Percentiles rank a stretch among this genome's conserved stretches.
Evolutionary conservation across 1,284 basidiomycete genomes (phyloP).

Genomic region (Chondrostereum purpureum): DNA sequence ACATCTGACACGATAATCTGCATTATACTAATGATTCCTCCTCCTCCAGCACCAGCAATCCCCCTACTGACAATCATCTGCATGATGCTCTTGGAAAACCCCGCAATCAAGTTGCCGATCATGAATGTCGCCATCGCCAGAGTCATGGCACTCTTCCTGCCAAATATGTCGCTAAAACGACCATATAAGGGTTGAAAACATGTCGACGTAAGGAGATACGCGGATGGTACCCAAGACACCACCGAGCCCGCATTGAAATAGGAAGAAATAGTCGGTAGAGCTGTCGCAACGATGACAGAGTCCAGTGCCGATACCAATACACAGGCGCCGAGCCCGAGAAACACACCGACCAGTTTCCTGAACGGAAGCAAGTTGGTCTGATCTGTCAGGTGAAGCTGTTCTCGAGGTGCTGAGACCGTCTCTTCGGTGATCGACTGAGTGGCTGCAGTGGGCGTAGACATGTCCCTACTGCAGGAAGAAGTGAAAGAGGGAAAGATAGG

Average conservation of each 20-base stretch:
- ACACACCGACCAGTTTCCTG: slow-evolving; percentile 39
- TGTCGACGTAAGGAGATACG: slow-evolving; percentile 59
- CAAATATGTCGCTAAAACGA: slow-evolving; percentile 71
- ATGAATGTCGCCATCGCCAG: slow-evolving; percentile 58
- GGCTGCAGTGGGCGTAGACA: no score
- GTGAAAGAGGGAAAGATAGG: no score
- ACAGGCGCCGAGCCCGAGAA: slow-evolving; percentile 54
- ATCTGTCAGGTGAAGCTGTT: slow-evolving; percentile 2
- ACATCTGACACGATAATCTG: slow-evolving; percentile 65
- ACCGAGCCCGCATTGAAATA: slow-evolving; percentile 63
- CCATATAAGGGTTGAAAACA: slow-evolving; percentile 64
- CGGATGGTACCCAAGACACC: slow-evolving; percentile 65
- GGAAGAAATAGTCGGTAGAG: slow-evolving; percentile 62
- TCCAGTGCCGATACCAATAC: slow-evolving; percentile 52
- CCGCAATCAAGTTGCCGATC: slow-evolving; percentile 52
- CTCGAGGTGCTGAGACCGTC: no score
- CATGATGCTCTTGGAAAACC: slow-evolving; percentile 56
- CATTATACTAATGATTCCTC: slow-evolving; percentile 58
- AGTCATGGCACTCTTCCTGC: slow-evolving; percentile 55
- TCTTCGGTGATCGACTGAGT: no score
- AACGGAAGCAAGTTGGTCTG: slow-evolving; percentile 3
- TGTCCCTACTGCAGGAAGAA: no score
- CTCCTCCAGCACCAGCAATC: slow-evolving; percentile 62
- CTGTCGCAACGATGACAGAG: slow-evolving; percentile 64
- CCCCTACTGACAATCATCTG: slow-evolving; percentile 72